Evolutionary conservation across 768 basidiomycete species (phyloP).

Genomic region (Leccinum fibrillosum): DNA sequence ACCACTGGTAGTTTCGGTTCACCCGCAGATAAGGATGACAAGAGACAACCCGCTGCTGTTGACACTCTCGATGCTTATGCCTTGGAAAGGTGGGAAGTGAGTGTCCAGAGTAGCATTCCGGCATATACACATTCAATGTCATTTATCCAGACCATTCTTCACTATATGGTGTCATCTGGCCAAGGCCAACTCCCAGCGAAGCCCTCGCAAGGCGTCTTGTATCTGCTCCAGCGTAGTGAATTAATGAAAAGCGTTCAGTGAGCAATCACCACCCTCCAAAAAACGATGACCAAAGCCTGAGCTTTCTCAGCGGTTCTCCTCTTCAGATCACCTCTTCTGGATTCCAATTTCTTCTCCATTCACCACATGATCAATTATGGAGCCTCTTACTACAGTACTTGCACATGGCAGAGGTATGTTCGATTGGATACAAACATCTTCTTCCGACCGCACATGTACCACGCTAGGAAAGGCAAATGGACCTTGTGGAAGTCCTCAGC

Average conservation of each 20-base stretch:
- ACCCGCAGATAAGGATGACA: slow-evolving; percentile 64
- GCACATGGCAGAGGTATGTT: slow-evolving; percentile 72
- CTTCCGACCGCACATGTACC: slow-evolving; percentile 11
- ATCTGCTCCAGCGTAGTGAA: slow-evolving; percentile 77
- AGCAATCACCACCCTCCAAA: slow-evolving; percentile 20
- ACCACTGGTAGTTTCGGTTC: slow-evolving; percentile 82
- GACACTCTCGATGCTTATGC: slow-evolving; percentile 78
- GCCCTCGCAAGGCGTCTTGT: slow-evolving; percentile 82
- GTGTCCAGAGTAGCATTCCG: slow-evolving; percentile 13
- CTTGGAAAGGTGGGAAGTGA: slow-evolving; percentile 87
- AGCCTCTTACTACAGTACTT: slow-evolving; percentile 89
- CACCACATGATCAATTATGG: slow-evolving; percentile 95
- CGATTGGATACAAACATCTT: background rate
- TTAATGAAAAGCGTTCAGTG: slow-evolving; percentile 79
- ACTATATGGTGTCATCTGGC: slow-evolving; percentile 96
- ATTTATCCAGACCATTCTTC: slow-evolving; percentile 75
- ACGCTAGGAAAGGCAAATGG: slow-evolving; percentile 78
- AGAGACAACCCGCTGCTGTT: slow-evolving; percentile 48
- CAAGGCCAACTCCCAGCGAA: slow-evolving; percentile 69
- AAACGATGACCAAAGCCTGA: background rate
- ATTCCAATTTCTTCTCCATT: slow-evolving; percentile 94
- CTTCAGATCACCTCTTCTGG: slow-evolving; percentile 89
- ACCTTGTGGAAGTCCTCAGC: slow-evolving; percentile 87
- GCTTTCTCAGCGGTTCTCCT: slow-evolving; percentile 43
- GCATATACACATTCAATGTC: background rate